phyloP scores from a whole-genome alignment of 2,329 filamentous ascomycete species.

The Fusarium anthophilum region DNA sequence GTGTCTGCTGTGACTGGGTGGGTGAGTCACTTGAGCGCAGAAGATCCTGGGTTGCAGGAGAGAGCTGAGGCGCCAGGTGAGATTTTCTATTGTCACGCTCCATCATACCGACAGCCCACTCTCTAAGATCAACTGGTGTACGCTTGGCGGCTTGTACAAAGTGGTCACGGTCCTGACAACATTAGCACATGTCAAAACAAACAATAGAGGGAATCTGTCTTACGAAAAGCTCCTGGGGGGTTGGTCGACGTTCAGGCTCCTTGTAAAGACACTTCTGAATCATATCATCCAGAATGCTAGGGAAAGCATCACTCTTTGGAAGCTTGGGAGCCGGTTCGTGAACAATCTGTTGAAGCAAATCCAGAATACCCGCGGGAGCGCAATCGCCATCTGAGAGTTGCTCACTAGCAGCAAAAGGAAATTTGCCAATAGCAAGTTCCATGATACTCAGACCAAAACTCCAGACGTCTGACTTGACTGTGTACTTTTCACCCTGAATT shows the following conservation, averaged over 20 bases:
- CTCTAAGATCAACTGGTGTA: constrained; percentile 91
- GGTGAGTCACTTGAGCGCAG: constrained; percentile 72
- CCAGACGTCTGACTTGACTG: constrained; percentile 98
- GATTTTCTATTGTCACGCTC: constrained; percentile 96
- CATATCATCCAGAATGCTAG: constrained; percentile 93
- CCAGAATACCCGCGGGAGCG: constrained; percentile 92
- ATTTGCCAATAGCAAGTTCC: constrained; percentile 97
- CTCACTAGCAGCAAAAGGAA: constrained; percentile 85
- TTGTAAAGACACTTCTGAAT: constrained; percentile 96
- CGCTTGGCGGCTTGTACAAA: constrained; percentile 97
- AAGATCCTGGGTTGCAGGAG: constrained; percentile 80
- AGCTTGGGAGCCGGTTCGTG: constrained; percentile 93
- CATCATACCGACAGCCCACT: constrained; percentile 95
- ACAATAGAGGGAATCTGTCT: constrained; percentile 46
- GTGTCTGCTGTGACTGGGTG: constrained; percentile 53
- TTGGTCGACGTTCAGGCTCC: constrained; percentile 86
- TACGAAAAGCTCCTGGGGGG: constrained; percentile 92
- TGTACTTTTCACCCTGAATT: constrained; percentile 96
- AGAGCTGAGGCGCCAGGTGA: constrained; percentile 83
- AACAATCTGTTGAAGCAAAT: constrained; percentile 96
- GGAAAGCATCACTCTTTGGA: constrained; percentile 97
- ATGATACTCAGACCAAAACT: constrained; percentile 95
- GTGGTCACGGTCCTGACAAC: constrained; percentile 81
- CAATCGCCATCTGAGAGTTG: constrained; percentile 77
- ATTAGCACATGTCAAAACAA: constrained; percentile 22